These are phyloP conservation scores for Solanum chmielewskii DNA, from an alignment of 257 asterid genomes.

Conservation along the genomic window DNA sequence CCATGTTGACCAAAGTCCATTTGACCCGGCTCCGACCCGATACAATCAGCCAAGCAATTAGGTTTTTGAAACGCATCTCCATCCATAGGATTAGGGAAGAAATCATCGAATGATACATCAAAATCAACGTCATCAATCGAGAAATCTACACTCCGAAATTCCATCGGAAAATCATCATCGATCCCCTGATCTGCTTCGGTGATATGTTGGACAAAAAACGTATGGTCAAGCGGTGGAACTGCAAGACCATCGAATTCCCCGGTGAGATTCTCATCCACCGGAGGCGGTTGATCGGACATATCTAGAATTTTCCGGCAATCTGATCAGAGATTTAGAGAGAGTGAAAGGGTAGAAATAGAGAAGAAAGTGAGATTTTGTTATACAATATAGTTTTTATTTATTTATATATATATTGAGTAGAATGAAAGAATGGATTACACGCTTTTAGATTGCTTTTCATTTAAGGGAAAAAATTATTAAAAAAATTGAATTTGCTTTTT, in stretches of 20 bases:
- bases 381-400: not conserved
- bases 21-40: not conserved
- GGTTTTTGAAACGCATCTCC: slow-evolving; percentile 23
- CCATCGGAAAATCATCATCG: not conserved
- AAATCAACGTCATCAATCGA: slow-evolving; percentile 46
- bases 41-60: slow-evolving; percentile 6
- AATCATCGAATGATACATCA: slow-evolving; percentile 63
- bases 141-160: slow-evolving; percentile 11
- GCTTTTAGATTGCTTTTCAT: not conserved
- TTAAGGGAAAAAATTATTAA: not conserved
- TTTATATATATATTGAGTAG: not conserved
- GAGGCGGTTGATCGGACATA: slow-evolving; percentile 30
- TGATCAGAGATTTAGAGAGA: not conserved
- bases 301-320: not conserved
- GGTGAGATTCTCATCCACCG: not conserved
- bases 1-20: slow-evolving; percentile 11
- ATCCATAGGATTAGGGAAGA: slow-evolving; percentile 19
- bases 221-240: slow-evolving; percentile 31
- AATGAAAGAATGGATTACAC: not conserved
- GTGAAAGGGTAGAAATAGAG: not conserved
- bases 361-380: not conserved
- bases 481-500: not conserved
- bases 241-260: slow-evolving; percentile 27
- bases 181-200: not conserved
- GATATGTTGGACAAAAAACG: slow-evolving; percentile 27